phyloP scores from a whole-genome alignment of 1,139 yeast species.

The Lipomyces yarrowii region DNA sequence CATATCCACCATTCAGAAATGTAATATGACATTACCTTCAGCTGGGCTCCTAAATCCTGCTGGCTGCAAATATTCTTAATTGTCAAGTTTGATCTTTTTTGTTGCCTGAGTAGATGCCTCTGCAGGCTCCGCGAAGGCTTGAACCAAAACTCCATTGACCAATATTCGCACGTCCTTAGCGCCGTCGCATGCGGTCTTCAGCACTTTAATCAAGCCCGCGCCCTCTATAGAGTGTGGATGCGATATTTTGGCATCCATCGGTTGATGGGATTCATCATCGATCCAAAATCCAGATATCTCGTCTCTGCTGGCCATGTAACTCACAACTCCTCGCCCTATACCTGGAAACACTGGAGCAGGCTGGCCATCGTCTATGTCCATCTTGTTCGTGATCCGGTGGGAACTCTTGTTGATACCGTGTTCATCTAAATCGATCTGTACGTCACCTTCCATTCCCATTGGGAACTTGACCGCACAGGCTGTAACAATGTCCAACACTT shows the following conservation, averaged over 20 bases:
- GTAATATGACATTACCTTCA: not conserved
- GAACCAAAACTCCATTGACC: conserved; percentile 36
- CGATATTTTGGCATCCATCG: not conserved
- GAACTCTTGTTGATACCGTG: not conserved
- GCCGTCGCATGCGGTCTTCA: conserved; percentile 16
- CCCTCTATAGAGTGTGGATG: conserved; percentile 18
- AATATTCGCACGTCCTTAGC: conserved; percentile 34
- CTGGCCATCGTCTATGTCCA: not conserved
- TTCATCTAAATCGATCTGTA: conserved; percentile 16
- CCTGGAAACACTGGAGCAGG: not conserved
- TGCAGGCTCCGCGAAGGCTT: conserved; percentile 1
- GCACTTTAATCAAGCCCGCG: conserved; percentile 3
- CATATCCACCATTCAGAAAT: not conserved
- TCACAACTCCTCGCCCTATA: conserved; percentile 45
- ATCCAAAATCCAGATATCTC: conserved; percentile 47
- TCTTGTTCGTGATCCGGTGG: not conserved
- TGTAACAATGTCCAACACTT: conserved; percentile 73
- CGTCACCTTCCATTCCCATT: conserved; percentile 12
- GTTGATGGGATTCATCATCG: conserved; percentile 21
- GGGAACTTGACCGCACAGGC: conserved; percentile 35
- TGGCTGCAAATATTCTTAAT: not conserved
- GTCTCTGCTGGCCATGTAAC: conserved; percentile 57
- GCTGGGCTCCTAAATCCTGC: too few species aligned
- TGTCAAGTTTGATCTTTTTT: not conserved
- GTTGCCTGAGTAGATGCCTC: not conserved